Conservation (phyloP, 352 stramenopile genomes). For the Pythium insidiosum region DNA sequence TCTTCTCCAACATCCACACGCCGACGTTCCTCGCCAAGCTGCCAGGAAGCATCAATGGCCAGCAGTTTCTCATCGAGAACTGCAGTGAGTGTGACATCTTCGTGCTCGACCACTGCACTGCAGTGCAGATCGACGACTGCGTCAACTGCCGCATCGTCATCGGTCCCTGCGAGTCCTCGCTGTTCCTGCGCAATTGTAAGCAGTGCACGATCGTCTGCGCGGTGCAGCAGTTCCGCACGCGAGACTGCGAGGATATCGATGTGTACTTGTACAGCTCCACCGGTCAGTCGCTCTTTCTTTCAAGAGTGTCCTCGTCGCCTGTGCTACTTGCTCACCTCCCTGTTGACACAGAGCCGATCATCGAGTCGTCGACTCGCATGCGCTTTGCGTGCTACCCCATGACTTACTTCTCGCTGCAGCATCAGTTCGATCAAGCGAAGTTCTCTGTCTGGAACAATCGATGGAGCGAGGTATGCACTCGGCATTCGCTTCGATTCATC, state of each 20-base stretch:
- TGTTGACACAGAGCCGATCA: slow-evolving; percentile 64
- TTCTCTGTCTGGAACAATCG: slow-evolving; percentile 80
- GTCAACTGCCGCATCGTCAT: slow-evolving; percentile 63
- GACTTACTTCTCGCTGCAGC: slow-evolving; percentile 62
- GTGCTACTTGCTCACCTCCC: too few species aligned
- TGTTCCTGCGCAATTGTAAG: slow-evolving; percentile 66
- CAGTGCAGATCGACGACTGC: slow-evolving; percentile 72
- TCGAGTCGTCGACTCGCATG: slow-evolving; percentile 53
- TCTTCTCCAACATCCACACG: slow-evolving; percentile 39
- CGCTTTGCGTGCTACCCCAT: slow-evolving; percentile 56
- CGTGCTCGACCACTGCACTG: slow-evolving; percentile 65
- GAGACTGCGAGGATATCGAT: slow-evolving; percentile 53
- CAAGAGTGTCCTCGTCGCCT: too few species aligned
- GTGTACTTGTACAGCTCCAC: slow-evolving; percentile 63
- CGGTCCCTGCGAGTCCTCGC: slow-evolving; percentile 53
- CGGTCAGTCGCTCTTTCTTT: slow-evolving; percentile 18
- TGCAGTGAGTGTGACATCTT: slow-evolving; percentile 72
- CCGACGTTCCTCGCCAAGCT: slow-evolving; percentile 38
- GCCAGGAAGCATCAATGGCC: slow-evolving; percentile 55
- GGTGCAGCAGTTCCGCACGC: slow-evolving; percentile 65
- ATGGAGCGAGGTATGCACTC: slow-evolving; percentile 72
- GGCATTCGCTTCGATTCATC: too few species aligned
- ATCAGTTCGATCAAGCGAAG: slow-evolving; percentile 53
- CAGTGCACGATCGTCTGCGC: slow-evolving; percentile 53
- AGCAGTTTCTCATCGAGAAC: slow-evolving; percentile 77